Percentiles rank a stretch among this genome's conserved stretches.
These are phyloP conservation scores for Phlyctochytrium arcticum DNA, from an alignment of 192 early-diverging fungal genomes.

Conservation along the genomic window DNA sequence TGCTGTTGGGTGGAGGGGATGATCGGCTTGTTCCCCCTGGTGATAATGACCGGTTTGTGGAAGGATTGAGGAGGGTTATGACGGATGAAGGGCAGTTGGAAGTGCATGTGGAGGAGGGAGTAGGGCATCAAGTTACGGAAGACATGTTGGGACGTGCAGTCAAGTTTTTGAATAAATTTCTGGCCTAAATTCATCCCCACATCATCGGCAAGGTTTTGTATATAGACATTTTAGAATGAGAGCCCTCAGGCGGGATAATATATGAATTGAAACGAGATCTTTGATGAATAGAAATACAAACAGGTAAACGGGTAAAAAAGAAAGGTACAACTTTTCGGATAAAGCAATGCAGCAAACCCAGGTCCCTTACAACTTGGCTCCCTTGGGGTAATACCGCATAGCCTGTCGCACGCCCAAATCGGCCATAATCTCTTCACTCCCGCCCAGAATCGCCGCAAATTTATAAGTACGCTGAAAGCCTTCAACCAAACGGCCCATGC, in stretches of 20 bases:
- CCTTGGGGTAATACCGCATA: slow-evolving; percentile 54
- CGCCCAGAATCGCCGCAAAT: slow-evolving; percentile 51
- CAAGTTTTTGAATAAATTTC: too few species aligned
- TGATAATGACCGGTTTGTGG: slow-evolving; percentile 7
- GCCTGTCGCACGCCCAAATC: slow-evolving; percentile 64
- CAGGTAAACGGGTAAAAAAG: too few species aligned
- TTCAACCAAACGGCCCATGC: slow-evolving; percentile 66
- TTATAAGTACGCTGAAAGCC: slow-evolving; percentile 65
- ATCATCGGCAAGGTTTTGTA: too few species aligned
- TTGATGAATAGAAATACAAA: too few species aligned
- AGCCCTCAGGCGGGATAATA: too few species aligned
- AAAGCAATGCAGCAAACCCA: too few species aligned
- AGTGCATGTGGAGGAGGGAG: slow-evolving; percentile 17
- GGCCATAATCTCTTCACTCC: slow-evolving; percentile 50
- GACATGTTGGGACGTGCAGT: slow-evolving; percentile 18
- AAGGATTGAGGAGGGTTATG: background rate
- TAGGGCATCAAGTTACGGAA: slow-evolving; percentile 19
- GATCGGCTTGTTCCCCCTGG: slow-evolving; percentile 20
- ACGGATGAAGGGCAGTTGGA: background rate
- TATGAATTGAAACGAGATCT: too few species aligned
- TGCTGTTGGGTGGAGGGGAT: slow-evolving; percentile 17
- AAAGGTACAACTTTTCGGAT: too few species aligned
- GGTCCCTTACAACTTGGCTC: slow-evolving; percentile 4
- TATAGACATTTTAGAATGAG: too few species aligned
- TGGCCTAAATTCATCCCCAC: too few species aligned